These are phyloP conservation scores for Suillus hirtellus DNA, from an alignment of 768 basidiomycete species.

Conservation along the genomic window DNA sequence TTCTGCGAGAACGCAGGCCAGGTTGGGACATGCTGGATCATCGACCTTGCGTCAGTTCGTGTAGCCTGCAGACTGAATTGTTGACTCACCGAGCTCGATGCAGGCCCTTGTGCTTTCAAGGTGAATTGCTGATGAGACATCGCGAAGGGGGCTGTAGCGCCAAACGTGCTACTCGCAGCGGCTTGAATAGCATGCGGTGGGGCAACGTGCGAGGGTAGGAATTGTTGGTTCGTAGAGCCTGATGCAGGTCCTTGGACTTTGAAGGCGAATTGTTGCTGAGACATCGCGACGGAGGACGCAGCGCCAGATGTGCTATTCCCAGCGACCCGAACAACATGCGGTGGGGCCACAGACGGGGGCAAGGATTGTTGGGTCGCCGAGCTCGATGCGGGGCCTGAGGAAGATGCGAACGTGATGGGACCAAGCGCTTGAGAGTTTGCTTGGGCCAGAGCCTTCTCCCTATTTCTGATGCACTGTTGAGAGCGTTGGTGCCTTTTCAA, in stretches of 20 bases:
- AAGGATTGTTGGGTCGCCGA: neutral
- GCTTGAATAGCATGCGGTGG: neutral
- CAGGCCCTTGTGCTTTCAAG: neutral
- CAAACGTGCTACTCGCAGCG: neutral
- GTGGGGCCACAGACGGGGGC: neutral
- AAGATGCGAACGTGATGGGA: neutral
- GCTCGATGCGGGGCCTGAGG: neutral
- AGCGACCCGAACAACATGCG: neutral
- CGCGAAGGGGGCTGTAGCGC: neutral
- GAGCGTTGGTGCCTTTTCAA: neutral
- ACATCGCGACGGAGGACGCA: neutral
- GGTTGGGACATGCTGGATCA: neutral
- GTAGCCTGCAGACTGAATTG: neutral
- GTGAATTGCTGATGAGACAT: neutral
- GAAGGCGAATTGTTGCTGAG: neutral
- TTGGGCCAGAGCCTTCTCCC: neutral
- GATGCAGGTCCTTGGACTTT: neutral
- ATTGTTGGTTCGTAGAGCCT: neutral
- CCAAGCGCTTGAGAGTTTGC: neutral
- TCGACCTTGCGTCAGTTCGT: neutral
- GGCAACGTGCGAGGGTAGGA: neutral
- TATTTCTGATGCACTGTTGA: neutral
- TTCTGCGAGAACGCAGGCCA: neutral
- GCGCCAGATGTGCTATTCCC: neutral
- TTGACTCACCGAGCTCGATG: neutral